Evolutionary conservation across 306 rosid species (phyloP).

Genomic region (Canavalia gladiata): DNA sequence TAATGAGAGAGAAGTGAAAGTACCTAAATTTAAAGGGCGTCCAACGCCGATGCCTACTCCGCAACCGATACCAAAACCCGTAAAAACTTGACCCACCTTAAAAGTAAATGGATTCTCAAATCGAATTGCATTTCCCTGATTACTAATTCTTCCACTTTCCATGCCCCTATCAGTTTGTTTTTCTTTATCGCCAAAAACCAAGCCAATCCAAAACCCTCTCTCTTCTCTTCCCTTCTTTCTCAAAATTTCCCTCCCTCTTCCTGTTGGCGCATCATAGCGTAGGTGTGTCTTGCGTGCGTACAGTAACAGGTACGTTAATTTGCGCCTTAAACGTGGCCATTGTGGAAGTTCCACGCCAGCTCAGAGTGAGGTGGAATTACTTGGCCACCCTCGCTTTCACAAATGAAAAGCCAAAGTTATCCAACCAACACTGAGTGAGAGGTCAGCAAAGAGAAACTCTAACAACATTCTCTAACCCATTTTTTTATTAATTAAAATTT

Average conservation of each 20-base stretch:
- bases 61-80: constrained; percentile 95
- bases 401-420: neutral
- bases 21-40: constrained; percentile 93
- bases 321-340: constrained; percentile 5
- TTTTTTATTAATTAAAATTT: too few relatives aligned
- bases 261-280: neutral
- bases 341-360: neutral
- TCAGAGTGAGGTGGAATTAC: neutral
- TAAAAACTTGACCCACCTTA: constrained; percentile 94
- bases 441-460: too few relatives aligned
- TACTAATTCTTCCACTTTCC: constrained; percentile 58
- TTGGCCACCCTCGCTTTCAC: neutral
- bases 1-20: neutral
- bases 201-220: neutral
- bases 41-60: constrained; percentile 97
- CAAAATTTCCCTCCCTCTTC: constrained; percentile 33
- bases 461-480: too few relatives aligned
- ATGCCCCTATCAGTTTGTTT: constrained; percentile 44
- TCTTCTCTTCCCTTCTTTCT: neutral
- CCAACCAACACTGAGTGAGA: neutral
- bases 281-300: neutral
- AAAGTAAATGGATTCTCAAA: constrained; percentile 87
- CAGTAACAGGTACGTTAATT: neutral
- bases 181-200: neutral
- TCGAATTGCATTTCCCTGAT: constrained; percentile 60